Percentiles rank a stretch among this genome's conserved stretches.
Conservation (phyloP, 2,329 filamentous ascomycete species). For the Pyricularia sp. region DNA sequence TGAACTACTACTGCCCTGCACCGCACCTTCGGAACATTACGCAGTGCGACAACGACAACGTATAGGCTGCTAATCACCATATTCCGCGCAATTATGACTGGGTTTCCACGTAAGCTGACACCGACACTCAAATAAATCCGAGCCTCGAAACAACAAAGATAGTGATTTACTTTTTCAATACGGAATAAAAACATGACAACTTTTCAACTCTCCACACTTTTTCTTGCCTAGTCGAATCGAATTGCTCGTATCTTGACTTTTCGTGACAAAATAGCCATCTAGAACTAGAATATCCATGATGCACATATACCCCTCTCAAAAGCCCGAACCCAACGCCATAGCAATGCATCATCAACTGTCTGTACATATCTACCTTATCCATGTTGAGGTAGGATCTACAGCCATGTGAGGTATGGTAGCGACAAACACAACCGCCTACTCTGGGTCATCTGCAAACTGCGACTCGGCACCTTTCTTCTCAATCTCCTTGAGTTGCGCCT, state of each 20-base stretch:
- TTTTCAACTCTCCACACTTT: not conserved
- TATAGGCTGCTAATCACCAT: too few relatives aligned
- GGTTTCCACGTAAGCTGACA: too few relatives aligned
- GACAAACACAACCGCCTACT: too few relatives aligned
- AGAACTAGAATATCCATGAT: not conserved
- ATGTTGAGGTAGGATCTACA: not conserved
- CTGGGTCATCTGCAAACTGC: constrained; percentile 1
- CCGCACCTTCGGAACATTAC: too few relatives aligned
- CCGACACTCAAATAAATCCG: too few relatives aligned
- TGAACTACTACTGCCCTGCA: too few relatives aligned
- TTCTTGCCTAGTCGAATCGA: not conserved
- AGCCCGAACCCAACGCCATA: not conserved
- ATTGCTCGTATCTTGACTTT: not conserved
- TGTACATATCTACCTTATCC: not conserved
- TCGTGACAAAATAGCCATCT: not conserved
- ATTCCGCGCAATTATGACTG: too few relatives aligned
- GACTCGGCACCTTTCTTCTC: constrained; percentile 28
- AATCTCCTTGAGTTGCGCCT: constrained; percentile 67
- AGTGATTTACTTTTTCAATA: too few relatives aligned
- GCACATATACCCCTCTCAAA: not conserved
- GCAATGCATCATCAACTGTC: not conserved
- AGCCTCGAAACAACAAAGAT: too few relatives aligned
- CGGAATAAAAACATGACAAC: too few relatives aligned
- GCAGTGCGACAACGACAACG: too few relatives aligned
- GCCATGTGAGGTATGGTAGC: not conserved